Conservation (phyloP, 208 protist genomes). For the Leishmania amazonensis region DNA sequence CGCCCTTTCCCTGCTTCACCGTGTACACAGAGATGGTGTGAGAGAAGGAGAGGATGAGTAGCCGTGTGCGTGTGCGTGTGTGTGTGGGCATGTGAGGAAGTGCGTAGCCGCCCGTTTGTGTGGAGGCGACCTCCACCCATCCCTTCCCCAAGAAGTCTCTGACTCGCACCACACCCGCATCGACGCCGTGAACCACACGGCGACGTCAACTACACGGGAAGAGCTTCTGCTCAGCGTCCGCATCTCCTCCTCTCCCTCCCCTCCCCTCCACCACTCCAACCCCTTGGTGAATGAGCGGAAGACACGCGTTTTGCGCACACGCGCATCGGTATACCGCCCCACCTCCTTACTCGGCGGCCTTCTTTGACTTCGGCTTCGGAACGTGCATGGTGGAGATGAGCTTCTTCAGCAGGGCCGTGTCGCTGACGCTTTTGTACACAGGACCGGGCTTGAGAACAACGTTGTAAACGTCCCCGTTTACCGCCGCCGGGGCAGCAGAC, state of each 20-base stretch:
- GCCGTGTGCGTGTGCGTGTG: background rate
- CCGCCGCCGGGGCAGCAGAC: background rate
- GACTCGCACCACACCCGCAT: background rate
- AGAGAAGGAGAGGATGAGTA: background rate
- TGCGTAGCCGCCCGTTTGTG: background rate
- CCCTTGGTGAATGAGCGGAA: background rate
- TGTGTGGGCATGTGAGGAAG: background rate
- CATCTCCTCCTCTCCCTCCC: background rate
- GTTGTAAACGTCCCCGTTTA: slow-evolving; percentile 48
- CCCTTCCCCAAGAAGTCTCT: background rate
- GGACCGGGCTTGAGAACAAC: slow-evolving; percentile 51
- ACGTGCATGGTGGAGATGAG: slow-evolving; percentile 70
- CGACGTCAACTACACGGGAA: background rate
- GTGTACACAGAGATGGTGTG: background rate
- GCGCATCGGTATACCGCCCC: background rate
- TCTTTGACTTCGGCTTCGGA: slow-evolving; percentile 56
- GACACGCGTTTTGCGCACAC: background rate
- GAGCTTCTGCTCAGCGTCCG: background rate
- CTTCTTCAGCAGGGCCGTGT: slow-evolving; percentile 62
- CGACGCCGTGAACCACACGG: background rate
- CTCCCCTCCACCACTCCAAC: background rate
- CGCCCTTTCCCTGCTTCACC: too few relatives aligned
- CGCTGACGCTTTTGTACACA: slow-evolving; percentile 69
- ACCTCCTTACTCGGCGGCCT: slow-evolving; percentile 15
- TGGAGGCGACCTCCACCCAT: background rate